Base-by-base conservation (phyloP, 805 yeast genomes). In the Kluyveromyces siamensis region DNA sequence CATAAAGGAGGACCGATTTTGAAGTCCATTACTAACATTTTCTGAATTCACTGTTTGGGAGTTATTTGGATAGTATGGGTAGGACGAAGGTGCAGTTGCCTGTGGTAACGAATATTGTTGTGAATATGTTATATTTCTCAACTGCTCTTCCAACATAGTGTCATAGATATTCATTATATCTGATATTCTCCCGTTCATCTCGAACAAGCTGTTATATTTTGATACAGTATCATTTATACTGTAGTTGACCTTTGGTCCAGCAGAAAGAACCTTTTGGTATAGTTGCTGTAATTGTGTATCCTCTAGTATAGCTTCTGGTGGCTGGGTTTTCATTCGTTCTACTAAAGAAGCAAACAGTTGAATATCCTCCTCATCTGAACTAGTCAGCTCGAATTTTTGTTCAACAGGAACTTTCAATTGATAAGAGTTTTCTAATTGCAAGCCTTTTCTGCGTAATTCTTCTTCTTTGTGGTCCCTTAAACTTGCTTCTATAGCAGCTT, bases 401-500 rank as follows among this genome's bases (percentile, higher is more conserved):
- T 48, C 48, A 2, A 47, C 46, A 33, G 37, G 46, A 27, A 50
- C 49, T 8, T 40, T 48, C n/a, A 48, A 13, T 10, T 36, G 18
- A 6, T n/a, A 18, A 17, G 40, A 6, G 5, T 35, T 25, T 6
- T 40, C 36, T 14, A 17, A 36, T 30, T 25, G 38, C n/a, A 25
- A 13, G 44, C 27, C n/a, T 16, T 57, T 55, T 11, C 72, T 69
- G 59, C 49, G 56, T 51, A 48, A 57, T 19, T 55, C 62, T 41
- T 57, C 68, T 33, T 60, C 62, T 54, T 84, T 78, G 61, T 84
- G 73, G 50, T 90, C 97, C 47, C 74, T 75, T 52, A 93, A 72
- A 65, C 96, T 87, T 0, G 96, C 96, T 14, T 85, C 96, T 50
- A 93, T 91, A 0, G 98, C 99, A 0, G 93, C 95, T 62, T 81